Evolutionary conservation across 495 filamentous ascomycete species (phyloP), one percentile per base, ranked within the genome.

Genomic region (Aspergillus ellipticus): DNA sequence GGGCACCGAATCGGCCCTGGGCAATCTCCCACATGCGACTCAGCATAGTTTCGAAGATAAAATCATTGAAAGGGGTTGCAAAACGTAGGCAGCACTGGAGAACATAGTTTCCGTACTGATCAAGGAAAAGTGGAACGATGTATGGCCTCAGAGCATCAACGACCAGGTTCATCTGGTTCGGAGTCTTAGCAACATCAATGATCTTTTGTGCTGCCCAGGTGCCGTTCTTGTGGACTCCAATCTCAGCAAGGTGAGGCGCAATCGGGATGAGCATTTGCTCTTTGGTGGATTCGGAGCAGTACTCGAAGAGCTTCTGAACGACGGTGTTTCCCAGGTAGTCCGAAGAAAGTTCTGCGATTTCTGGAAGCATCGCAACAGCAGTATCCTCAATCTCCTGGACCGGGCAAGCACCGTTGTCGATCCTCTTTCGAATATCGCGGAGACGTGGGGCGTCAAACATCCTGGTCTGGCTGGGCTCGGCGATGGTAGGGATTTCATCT

Each of bases 141-240:
- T 95, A 96, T 1, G 89, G 85, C 8, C 88, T 85, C 26, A 98
- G 78, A 57, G 87, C 80, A 56, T 96, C 83, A 26, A 95, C 87
- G 61, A 97, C 91, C 68, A 90, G 79, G 31, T 79, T 73, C 85
- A 92, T 93, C 75, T 97, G 91, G 49, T 79, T 79, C 5, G 89
- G 87, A 2, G 87, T 89, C 69, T 92, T 87, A 59, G 90, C 89
- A 17, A 96, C 90, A 70, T 98, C 94, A 59, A 97, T 97, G 62
- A 98, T 97, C 82, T 97, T 98, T 72, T 98, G 94, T 0, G 92
- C 94, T 54, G 94, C 94, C 94, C 94, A 98, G 5, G 94, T 98
- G 41, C 94, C 94, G 62, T 98, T 98, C 79, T 98, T 98, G 79
- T 98, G 94, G 35, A 96, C 85, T 52, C 94, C 94, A 70, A 97